Evolutionary conservation across 169 alveolate species (phyloP), one percentile per base, ranked within the genome.

Genomic region (Perkinsus marinus): DNA sequence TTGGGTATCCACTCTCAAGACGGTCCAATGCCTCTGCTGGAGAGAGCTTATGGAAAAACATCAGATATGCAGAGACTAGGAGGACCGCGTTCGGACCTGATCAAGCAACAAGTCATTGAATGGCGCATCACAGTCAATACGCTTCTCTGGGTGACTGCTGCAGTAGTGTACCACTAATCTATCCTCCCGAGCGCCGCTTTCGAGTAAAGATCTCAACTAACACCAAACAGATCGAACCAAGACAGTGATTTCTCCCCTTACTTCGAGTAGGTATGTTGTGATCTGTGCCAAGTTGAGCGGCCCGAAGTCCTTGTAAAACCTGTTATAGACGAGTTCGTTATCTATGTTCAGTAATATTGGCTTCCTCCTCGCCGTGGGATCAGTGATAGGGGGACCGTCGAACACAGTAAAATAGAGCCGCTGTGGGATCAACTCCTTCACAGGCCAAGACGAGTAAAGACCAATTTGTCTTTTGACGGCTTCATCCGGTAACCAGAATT

Each of bases 281-380:
- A 57, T 57, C 79, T 57, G 79, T 38, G 97, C 97, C 47, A 98
- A 94, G 92, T 96, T 96, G 39, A 97, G 95, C 9, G 99, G 99
- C 0, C 99, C 99, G 91, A 98, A 98, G 92, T 98, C 99, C 38
- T 96, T 96, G 93, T 95, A 96, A 93, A 98, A 98, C 26, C 99
- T 98, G 92, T 97, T 98, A 92, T 98, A 98, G 36, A 95, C 95
- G 57, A 98, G 93, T 16, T 57, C 79, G 79, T 57, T 16, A 57
- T 57, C 79, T 0, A 57, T 57, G 22, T 26, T 57, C 37, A 57
- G 22, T 26, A 57, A 26, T 57, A 57, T 26, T 2, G 79, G 79
- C 79, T 30, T 57, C 34, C 79, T 57, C 79, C 22, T 57, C 26
- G 22, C 79, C 7, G 26, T 57, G 26, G 79, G 79, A 57, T 57